These are phyloP conservation scores for Globisporangium perplexum DNA, from an alignment of 352 stramenopile species.

Conservation along the genomic window DNA sequence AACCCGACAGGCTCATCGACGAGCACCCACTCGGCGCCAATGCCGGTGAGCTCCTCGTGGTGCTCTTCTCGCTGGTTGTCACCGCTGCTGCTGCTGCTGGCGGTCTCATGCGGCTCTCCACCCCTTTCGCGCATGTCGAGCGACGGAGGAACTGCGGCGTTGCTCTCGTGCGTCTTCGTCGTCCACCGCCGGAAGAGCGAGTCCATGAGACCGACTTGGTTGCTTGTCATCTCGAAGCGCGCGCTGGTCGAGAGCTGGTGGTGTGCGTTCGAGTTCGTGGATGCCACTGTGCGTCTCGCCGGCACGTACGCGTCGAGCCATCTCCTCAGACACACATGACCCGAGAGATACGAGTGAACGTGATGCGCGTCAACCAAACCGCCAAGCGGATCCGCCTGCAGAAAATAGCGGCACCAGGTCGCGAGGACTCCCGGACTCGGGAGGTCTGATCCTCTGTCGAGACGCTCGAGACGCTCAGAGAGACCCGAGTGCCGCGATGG, in stretches of 20 bases:
- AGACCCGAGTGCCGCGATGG: no score
- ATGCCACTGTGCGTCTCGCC: not conserved
- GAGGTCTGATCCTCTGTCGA: not conserved
- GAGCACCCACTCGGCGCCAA: conserved; percentile 45
- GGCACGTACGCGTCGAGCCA: not conserved
- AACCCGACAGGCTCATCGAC: conserved; percentile 51
- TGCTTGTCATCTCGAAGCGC: not conserved
- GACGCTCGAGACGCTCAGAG: not conserved
- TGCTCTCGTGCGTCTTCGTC: not conserved
- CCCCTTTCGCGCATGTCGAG: conserved; percentile 2
- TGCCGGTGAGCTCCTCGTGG: not conserved
- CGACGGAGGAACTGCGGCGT: conserved; percentile 1
- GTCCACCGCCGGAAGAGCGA: not conserved
- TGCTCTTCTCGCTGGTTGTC: conserved; percentile 4
- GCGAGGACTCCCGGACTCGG: no score
- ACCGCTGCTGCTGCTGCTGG: conserved; percentile 6
- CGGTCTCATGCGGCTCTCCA: not conserved
- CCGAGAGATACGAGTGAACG: no score
- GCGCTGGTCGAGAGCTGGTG: not conserved
- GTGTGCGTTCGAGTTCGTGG: not conserved
- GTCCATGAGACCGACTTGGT: not conserved
- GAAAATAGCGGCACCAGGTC: not conserved
- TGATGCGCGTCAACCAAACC: not conserved
- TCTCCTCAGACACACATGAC: not conserved
- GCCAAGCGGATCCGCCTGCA: not conserved